A percentile compares a stretch with the other conserved stretches of the same genome.
Evolutionary conservation across 139 green algal genomes (phyloP).

Genomic region (Asterochloris sp.): DNA sequence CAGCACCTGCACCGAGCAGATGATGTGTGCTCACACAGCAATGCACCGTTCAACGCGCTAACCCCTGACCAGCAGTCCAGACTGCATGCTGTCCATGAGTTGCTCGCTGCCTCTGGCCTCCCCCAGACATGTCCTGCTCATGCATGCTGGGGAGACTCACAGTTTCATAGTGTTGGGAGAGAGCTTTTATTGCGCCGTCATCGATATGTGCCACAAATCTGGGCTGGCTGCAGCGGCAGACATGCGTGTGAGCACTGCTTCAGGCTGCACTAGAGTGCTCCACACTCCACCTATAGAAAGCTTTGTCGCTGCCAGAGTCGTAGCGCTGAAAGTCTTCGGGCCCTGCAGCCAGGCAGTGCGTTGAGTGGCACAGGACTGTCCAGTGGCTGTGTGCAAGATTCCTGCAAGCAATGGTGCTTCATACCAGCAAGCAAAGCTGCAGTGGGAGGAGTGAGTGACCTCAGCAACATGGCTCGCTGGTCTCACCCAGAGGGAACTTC

Average conservation of each 20-base stretch:
- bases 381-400: no score
- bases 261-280: not conserved
- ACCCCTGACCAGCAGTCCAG: not conserved
- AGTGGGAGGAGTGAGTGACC: no score
- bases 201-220: constrained; percentile 95
- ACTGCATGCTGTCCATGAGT: constrained; percentile 1
- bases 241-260: not conserved
- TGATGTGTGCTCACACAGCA: constrained; percentile 4
- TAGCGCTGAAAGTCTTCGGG: constrained; percentile 57
- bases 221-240: constrained; percentile 27
- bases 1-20: constrained; percentile 66
- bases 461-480: no score
- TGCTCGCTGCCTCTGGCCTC: not conserved
- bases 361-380: no score
- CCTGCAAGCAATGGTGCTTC: no score
- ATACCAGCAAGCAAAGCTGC: no score
- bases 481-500: not conserved
- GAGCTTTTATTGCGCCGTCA: constrained; percentile 76
- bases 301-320: constrained; percentile 33
- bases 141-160: not conserved
- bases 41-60: not conserved
- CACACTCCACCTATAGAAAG: constrained; percentile 59
- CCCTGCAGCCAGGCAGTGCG: not conserved
- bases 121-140: not conserved
- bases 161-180: constrained; percentile 60